Evolutionary conservation across 176 grass and related monocot genomes (phyloP), one percentile per base, ranked within the genome.

Genomic region (Sorghum bicolor): DNA sequence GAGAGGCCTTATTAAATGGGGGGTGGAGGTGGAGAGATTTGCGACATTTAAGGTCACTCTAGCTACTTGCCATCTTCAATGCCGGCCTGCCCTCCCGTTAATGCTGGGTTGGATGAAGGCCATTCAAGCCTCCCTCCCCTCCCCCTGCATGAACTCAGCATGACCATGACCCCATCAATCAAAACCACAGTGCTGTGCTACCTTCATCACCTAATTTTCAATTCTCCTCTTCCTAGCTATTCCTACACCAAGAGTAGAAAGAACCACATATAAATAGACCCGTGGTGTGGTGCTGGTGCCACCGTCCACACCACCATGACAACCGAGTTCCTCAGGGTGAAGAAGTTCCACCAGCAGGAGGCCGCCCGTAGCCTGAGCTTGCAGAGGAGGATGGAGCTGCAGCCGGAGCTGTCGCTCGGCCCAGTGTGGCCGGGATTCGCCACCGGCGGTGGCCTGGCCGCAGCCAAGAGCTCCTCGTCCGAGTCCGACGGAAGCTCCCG

Each of bases 31-130:
- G 88, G 93, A 90, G 83, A 67, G 86, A 93, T 93, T 92, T 95
- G 87, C 79, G 80, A 89, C 95, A 97, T 93, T 95, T 95, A 95
- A 91, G 85, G 85, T 88, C 87, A 83, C 85, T 95, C 91, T 48
- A 50, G 71, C 43, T 88, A 90, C 95, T 91, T 84, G 86, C 87
- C 88, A 95, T 80, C 80, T 93, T 91, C 67, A 95, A 94, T 93
- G 95, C 47, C 63, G 72, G 88, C 86, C 92, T 89, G 85, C 77
- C 87, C 92, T 91, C 86, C 80, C 80, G 74, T 93, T 88, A 91
- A 93, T 93, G 78, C 30, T 90, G 84, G 81, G 90, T 94, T 94
- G 70, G 90, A 94, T 94, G 90, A 93, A 91, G 52, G 67, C 84
- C 72, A 94, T 93, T 94, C 83, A 97, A 83, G 88, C 85, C 44